A percentile compares a stretch with the other conserved stretches of the same genome.
Conservation (phyloP, 2,329 filamentous ascomycete genomes). For the Akanthomyces muscarius region DNA sequence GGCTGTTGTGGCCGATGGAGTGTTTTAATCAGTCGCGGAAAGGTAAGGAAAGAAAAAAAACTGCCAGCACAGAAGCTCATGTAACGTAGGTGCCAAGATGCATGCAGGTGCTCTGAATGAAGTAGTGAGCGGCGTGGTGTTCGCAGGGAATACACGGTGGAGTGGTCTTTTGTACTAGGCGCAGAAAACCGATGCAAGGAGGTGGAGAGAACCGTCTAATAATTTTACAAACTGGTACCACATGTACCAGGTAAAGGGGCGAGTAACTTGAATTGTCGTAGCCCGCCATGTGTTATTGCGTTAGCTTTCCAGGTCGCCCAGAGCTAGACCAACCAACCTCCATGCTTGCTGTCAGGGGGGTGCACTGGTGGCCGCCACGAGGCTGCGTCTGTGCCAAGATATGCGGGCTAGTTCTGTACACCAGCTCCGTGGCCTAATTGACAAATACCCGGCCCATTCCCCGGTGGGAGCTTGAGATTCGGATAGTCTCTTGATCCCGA, state of each 20-base stretch:
- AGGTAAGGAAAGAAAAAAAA: not conserved
- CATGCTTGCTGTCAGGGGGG: not conserved
- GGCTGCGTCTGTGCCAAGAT: not conserved
- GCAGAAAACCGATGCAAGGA: not conserved
- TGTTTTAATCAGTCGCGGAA: not conserved
- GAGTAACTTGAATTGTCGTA: conserved; percentile 1
- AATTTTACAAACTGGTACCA: not conserved
- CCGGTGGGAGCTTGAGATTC: not conserved
- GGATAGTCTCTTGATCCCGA: not conserved
- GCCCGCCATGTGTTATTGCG: not conserved
- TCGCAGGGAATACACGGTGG: not conserved
- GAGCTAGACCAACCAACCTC: not conserved
- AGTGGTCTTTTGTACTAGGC: not conserved
- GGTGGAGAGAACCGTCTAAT: not conserved
- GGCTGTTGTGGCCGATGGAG: not conserved
- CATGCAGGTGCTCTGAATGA: conserved; percentile 1
- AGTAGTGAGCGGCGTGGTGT: not conserved
- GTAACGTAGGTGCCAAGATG: conserved; percentile 6
- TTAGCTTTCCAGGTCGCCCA: conserved; percentile 5
- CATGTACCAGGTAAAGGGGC: conserved; percentile 8
- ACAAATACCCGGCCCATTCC: not conserved
- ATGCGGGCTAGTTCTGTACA: not conserved
- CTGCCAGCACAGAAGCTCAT: not conserved
- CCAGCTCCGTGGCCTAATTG: not conserved
- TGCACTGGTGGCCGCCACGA: not conserved